These are phyloP conservation scores for Curvularia verruculosa DNA, from an alignment of 2,329 filamentous ascomycete species.

Conservation along the genomic window DNA sequence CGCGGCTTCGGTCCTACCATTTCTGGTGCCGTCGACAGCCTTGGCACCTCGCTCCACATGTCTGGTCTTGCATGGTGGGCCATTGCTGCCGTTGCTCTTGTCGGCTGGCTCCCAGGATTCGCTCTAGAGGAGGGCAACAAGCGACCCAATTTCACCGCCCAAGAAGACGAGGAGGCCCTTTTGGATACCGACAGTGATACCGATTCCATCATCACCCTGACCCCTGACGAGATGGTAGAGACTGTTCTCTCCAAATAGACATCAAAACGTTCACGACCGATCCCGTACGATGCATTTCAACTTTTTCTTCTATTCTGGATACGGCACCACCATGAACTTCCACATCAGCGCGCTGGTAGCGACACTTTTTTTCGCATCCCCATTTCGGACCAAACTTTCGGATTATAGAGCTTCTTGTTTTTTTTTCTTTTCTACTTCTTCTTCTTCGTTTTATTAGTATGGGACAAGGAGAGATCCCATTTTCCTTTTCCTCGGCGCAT, in stretches of 20 bases:
- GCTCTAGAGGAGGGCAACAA: slow-evolving; percentile 71
- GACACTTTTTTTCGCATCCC: slow-evolving; percentile 11
- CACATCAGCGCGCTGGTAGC: slow-evolving; percentile 23
- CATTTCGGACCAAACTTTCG: no score
- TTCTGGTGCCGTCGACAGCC: slow-evolving; percentile 82
- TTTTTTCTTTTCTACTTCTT: no score
- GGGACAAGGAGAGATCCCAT: slow-evolving; percentile 4
- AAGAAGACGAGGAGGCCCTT: slow-evolving; percentile 43
- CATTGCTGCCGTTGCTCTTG: slow-evolving; percentile 74
- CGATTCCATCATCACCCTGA: slow-evolving; percentile 44
- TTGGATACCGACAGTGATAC: slow-evolving; percentile 38
- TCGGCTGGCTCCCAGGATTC: slow-evolving; percentile 59
- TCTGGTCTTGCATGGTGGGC: slow-evolving; percentile 95
- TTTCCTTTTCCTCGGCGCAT: slow-evolving; percentile 22
- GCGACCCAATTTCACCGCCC: slow-evolving; percentile 23
- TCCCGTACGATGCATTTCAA: slow-evolving; percentile 18
- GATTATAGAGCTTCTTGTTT: slow-evolving; percentile 14
- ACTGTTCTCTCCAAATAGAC: slow-evolving; percentile 40
- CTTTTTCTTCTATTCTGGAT: slow-evolving; percentile 17
- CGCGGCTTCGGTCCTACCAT: slow-evolving; percentile 87
- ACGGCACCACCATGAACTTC: slow-evolving; percentile 1
- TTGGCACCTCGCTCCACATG: slow-evolving; percentile 79
- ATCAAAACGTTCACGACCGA: slow-evolving; percentile 24
- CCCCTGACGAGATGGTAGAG: slow-evolving; percentile 38
- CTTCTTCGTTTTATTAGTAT: slow-evolving; percentile 14